These are phyloP conservation scores for Lactarius sp. DNA, from an alignment of 768 basidiomycete genomes.

Conservation along the genomic window DNA sequence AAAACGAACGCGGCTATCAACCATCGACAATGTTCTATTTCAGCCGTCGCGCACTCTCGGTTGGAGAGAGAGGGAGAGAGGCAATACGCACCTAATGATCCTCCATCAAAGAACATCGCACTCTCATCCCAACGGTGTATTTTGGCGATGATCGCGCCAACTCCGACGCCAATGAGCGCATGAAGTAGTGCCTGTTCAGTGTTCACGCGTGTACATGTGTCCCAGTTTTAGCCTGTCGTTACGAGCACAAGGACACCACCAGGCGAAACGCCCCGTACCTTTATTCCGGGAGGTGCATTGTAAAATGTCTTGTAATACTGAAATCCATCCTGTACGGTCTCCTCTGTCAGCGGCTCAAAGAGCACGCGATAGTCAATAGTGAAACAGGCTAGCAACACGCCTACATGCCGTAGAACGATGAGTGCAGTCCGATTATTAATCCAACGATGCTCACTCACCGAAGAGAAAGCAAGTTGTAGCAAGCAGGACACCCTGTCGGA, in stretches of 20 bases:
- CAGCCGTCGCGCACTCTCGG: background rate
- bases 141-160: slow-evolving; percentile 72
- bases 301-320: slow-evolving; percentile 91
- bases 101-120: slow-evolving; percentile 93
- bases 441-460: slow-evolving; percentile 44
- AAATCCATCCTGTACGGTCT: slow-evolving; percentile 68
- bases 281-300: slow-evolving; percentile 89
- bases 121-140: slow-evolving; percentile 87
- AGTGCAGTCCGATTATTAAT: slow-evolving; percentile 5
- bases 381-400: slow-evolving; percentile 78
- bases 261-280: slow-evolving; percentile 47
- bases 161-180: slow-evolving; percentile 72
- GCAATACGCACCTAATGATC: slow-evolving; percentile 64
- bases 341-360: slow-evolving; percentile 61
- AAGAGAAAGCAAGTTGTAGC: slow-evolving; percentile 87
- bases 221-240: background rate
- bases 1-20: slow-evolving; percentile 67
- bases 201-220: slow-evolving; percentile 1
- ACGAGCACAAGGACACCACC: background rate
- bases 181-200: slow-evolving; percentile 71
- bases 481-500: slow-evolving; percentile 84
- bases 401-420: slow-evolving; percentile 35
- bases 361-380: slow-evolving; percentile 85
- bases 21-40: background rate
- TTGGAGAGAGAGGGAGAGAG: background rate